Evolutionary conservation across 805 yeast species (phyloP).

Genomic region (Monosporozyma aquatica): DNA sequence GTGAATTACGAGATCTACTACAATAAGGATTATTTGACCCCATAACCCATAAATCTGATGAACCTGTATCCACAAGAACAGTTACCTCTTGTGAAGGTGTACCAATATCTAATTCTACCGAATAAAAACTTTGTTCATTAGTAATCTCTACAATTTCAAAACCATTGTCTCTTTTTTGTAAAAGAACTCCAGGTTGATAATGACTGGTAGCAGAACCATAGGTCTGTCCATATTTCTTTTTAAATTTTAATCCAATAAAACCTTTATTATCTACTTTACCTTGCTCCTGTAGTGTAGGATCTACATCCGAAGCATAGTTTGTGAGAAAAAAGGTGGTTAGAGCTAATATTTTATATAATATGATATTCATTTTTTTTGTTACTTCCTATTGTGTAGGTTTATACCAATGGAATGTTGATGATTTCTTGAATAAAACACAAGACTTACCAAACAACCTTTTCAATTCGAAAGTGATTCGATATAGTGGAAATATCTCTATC

Average conservation of each 20-base stretch:
- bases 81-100: slow-evolving; percentile 36
- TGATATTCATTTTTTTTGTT: too few species aligned
- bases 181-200: slow-evolving; percentile 6
- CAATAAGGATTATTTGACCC: slow-evolving; percentile 31
- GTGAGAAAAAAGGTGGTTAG: neutral
- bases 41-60: slow-evolving; percentile 51
- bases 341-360: neutral
- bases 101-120: slow-evolving; percentile 35
- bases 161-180: slow-evolving; percentile 9
- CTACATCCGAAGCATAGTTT: neutral
- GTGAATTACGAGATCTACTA: neutral
- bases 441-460: too few species aligned
- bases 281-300: neutral
- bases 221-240: slow-evolving; percentile 16
- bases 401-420: too few species aligned
- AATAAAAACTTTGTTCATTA: slow-evolving; percentile 36
- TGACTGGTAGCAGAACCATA: slow-evolving; percentile 4
- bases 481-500: too few species aligned
- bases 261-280: neutral
- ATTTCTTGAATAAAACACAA: too few species aligned
- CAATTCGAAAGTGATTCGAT: too few species aligned
- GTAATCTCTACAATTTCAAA: slow-evolving; percentile 16
- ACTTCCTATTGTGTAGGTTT: too few species aligned
- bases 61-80: slow-evolving; percentile 56
- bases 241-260: slow-evolving; percentile 10